These are phyloP conservation scores for Lasiodiplodia gonubiensis DNA, from an alignment of 2,329 filamentous ascomycete species.

Conservation along the genomic window DNA sequence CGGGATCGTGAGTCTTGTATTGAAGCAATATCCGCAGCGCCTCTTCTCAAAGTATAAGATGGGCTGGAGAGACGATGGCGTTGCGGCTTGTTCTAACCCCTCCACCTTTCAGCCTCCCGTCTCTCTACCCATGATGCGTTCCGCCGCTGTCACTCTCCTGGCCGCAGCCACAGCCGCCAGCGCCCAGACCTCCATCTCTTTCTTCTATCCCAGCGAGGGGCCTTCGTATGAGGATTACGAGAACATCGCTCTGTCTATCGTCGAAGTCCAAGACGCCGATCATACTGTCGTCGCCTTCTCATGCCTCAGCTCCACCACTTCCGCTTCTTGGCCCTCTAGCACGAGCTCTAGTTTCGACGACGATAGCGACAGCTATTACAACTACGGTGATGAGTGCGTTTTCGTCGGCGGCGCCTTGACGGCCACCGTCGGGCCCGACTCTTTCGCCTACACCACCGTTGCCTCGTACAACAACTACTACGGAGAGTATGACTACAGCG, in stretches of 20 bases:
- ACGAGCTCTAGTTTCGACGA: background rate
- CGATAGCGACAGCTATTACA: background rate
- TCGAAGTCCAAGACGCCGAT: constrained; percentile 4
- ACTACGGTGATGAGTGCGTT: background rate
- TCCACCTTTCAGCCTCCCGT: background rate
- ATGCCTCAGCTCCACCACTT: background rate
- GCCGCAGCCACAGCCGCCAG: constrained; percentile 14
- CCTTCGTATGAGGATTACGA: background rate
- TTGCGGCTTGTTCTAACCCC: background rate
- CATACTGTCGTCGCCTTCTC: constrained; percentile 9
- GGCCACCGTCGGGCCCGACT: constrained; percentile 10
- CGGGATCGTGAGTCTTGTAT: constrained; percentile 4
- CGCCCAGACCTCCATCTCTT: constrained; percentile 11
- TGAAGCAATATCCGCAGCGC: background rate
- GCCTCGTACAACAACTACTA: background rate
- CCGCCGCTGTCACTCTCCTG: background rate
- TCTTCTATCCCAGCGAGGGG: constrained; percentile 10
- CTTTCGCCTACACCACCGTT: background rate
- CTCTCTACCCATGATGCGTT: constrained; percentile 12
- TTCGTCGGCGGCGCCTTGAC: constrained; percentile 9
- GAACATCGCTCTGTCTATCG: constrained; percentile 13
- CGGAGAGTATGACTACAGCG: background rate
- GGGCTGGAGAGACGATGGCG: constrained; percentile 5
- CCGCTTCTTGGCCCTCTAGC: background rate
- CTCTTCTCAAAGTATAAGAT: constrained; percentile 10